Percentiles rank a stretch among this genome's conserved stretches.
Conservation (phyloP, 148 eudicot genomes). For the Rhododendron ferrugineum region DNA sequence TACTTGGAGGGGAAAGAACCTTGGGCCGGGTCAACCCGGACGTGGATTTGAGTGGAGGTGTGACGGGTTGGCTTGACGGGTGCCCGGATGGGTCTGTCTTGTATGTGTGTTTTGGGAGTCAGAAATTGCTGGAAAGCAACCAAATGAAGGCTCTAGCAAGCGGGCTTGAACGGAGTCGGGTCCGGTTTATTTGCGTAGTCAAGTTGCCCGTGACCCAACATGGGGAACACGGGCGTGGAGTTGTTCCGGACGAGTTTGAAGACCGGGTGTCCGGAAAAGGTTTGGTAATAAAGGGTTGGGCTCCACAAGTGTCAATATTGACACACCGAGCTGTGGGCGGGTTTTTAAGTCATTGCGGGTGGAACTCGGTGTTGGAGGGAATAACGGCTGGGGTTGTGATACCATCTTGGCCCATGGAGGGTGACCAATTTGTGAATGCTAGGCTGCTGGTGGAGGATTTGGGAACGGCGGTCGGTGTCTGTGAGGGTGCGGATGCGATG, state of each 20-base stretch:
- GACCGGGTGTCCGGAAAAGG: neutral
- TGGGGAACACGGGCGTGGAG: neutral
- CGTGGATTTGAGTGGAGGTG: neutral
- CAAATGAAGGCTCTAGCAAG: slow-evolving; percentile 52
- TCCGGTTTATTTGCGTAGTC: neutral
- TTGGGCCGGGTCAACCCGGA: neutral
- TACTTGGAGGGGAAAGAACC: neutral
- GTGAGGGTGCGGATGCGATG: slow-evolving; percentile 43
- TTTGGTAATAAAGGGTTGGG: neutral
- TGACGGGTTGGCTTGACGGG: slow-evolving; percentile 52
- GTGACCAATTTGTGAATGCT: slow-evolving; percentile 52
- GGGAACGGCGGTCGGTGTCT: slow-evolving; percentile 35
- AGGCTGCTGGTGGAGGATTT: slow-evolving; percentile 40
- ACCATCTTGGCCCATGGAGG: slow-evolving; percentile 66
- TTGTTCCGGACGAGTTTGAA: neutral
- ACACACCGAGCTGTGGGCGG: slow-evolving; percentile 39
- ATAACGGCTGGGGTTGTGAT: slow-evolving; percentile 43
- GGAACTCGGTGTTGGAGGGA: slow-evolving; percentile 28
- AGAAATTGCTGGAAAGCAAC: slow-evolving; percentile 34
- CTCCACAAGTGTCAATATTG: neutral
- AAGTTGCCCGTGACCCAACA: neutral
- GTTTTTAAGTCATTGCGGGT: no score
- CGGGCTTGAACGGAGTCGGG: slow-evolving; percentile 43
- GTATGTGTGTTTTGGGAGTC: slow-evolving; percentile 68
- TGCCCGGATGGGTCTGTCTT: slow-evolving; percentile 49